These are phyloP conservation scores for Chlamydomonas sphaeroides DNA, from an alignment of 139 green algal genomes.

Conservation along the genomic window DNA sequence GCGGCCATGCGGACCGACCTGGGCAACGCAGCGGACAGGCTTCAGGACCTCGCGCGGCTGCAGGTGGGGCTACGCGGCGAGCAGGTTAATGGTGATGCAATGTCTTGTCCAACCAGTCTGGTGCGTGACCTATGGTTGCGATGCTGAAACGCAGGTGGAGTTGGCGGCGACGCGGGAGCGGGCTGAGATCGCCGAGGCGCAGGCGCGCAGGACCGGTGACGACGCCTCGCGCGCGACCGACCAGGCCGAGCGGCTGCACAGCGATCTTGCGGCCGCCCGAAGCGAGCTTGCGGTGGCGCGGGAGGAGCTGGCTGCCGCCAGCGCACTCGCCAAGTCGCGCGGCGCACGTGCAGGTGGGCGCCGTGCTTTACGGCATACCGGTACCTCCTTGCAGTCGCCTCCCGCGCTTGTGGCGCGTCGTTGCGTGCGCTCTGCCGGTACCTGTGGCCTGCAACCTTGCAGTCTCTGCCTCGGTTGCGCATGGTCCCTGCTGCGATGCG, in stretches of 20 bases:
- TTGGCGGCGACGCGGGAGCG: not conserved
- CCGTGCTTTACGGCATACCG: not conserved
- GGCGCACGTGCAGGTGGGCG: not conserved
- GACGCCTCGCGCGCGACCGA: not conserved
- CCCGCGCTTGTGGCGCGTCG: not conserved
- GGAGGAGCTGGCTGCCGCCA: constrained; percentile 10
- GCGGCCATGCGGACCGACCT: constrained; percentile 25
- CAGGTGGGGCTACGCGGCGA: constrained; percentile 24
- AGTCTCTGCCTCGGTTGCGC: too few species aligned
- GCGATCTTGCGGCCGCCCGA: not conserved
- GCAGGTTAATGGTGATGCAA: too few species aligned
- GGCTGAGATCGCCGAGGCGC: constrained; percentile 3
- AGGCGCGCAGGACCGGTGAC: not conserved
- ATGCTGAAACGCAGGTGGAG: too few species aligned
- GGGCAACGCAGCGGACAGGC: not conserved
- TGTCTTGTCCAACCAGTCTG: too few species aligned
- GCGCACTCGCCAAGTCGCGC: not conserved
- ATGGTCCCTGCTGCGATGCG: too few species aligned
- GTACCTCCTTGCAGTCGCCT: too few species aligned
- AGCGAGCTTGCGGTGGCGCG: not conserved
- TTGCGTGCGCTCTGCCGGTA: not conserved
- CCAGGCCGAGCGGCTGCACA: not conserved
- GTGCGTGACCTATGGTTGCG: too few species aligned
- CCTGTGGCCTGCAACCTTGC: not conserved
- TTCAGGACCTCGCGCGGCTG: not conserved